Evolutionary conservation across 2,329 filamentous ascomycete genomes (phyloP).

Genomic region (Calonectria henricotiae): DNA sequence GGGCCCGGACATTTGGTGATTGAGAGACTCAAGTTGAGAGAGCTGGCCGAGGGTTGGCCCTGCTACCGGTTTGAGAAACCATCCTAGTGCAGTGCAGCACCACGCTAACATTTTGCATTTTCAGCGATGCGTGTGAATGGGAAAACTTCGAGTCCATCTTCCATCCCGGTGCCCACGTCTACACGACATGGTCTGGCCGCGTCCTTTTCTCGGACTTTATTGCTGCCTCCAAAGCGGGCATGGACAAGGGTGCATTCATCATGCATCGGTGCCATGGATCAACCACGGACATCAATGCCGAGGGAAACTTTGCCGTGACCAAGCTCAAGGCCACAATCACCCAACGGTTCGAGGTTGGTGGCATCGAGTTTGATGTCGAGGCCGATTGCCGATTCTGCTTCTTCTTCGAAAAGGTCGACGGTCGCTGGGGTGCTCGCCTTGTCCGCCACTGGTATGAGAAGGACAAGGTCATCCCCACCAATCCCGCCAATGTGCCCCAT

Average conservation of each 20-base stretch:
- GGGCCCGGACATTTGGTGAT: constrained; percentile 62
- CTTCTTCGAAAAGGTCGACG: constrained; percentile 62
- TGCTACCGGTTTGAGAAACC: constrained; percentile 58
- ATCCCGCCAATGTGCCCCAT: constrained; percentile 61
- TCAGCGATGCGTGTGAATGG: constrained; percentile 68
- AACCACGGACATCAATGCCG: constrained; percentile 61
- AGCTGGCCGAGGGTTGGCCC: constrained; percentile 68
- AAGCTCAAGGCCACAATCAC: constrained; percentile 70
- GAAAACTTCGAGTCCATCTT: constrained; percentile 68
- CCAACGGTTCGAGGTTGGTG: constrained; percentile 63
- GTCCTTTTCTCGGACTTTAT: constrained; percentile 62
- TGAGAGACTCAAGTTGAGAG: constrained; percentile 65
- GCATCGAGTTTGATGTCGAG: constrained; percentile 63
- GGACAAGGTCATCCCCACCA: constrained; percentile 65
- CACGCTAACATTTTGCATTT: neutral
- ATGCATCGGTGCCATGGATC: constrained; percentile 63
- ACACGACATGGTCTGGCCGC: constrained; percentile 68
- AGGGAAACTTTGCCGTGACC: constrained; percentile 62
- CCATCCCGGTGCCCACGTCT: constrained; percentile 65
- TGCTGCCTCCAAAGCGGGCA: constrained; percentile 58
- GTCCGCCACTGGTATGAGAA: constrained; percentile 70
- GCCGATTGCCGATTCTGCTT: constrained; percentile 65
- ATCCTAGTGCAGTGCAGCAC: neutral
- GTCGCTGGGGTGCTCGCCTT: constrained; percentile 61
- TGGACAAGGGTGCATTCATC: constrained; percentile 63